Conservation (phyloP, 2,329 filamentous ascomycete genomes). For the Emmonsiellopsis sp. region DNA sequence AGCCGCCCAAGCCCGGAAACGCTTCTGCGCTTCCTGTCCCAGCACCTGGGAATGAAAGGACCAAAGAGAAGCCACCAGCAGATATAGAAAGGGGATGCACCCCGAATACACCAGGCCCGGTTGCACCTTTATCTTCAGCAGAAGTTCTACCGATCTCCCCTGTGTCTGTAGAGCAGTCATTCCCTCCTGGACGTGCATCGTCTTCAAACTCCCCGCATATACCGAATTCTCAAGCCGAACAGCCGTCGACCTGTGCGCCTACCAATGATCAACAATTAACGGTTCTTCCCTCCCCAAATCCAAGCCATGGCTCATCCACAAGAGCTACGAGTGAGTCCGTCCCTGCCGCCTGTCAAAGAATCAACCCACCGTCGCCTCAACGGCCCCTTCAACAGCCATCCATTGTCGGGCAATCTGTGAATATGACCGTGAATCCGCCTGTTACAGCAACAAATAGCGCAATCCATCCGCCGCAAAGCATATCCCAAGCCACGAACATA, state of each 20-base stretch:
- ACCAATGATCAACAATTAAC: constrained; percentile 8
- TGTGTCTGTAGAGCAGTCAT: background rate
- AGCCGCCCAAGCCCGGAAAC: background rate
- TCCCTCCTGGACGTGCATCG: background rate
- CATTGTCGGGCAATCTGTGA: background rate
- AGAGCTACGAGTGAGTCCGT: constrained; percentile 17
- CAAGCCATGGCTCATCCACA: constrained; percentile 18
- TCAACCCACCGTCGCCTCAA: background rate
- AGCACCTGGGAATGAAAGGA: background rate
- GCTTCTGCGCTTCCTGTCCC: background rate
- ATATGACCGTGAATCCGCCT: background rate
- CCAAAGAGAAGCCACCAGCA: background rate
- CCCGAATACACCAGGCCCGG: background rate
- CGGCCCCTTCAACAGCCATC: background rate
- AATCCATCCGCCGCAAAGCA: background rate
- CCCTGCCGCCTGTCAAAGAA: background rate
- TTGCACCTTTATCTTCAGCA: background rate
- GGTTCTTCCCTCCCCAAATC: constrained; percentile 41
- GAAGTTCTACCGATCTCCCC: background rate
- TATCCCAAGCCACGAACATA: background rate
- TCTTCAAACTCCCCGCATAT: background rate
- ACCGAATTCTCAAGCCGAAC: constrained; percentile 2
- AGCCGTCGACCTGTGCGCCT: constrained; percentile 1
- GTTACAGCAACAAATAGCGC: background rate
- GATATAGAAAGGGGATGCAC: background rate